Evolutionary conservation across 2,329 filamentous ascomycete species (phyloP), one percentile per base, ranked within the genome.

Genomic region (Dryadomyces sulphureus): DNA sequence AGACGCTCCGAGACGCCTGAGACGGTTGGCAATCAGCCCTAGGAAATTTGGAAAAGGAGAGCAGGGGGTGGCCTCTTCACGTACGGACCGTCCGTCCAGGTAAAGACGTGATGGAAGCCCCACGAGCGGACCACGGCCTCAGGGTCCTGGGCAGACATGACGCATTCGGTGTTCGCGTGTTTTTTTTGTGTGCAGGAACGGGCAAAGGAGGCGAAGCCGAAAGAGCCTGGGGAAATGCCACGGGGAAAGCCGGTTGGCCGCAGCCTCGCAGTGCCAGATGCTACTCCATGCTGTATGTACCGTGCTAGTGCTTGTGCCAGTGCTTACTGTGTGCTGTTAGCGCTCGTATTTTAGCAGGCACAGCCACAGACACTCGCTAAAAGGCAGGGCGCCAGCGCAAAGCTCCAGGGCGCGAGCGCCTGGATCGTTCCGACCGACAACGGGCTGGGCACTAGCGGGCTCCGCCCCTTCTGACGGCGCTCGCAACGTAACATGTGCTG

Each of bases 41-140:
- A 24, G 35, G n/a, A 38, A 19, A 8, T 16, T 38, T 19, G 46
- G 22, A 46, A 41, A 30, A 38, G 48, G 36, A 16, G 45, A 27
- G 34, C 45, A 7, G 34, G 34, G 7, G 34, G 16, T 16, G n/a
- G 34, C 34, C 38, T 22, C 41, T 38, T 14, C 24, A 70, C 76
- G 58, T 70, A 84, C 80, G 79, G 75, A 20, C 67, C 64, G 60
- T 86, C 82, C 7, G 72, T 77, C 81, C 81, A 86, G 3, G 79
- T 84, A 52, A 84, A 84, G 56, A 84, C 79, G 43, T 77, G 68
- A 3, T 59, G 53, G 57, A 85, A 87, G 1, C 81, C 81, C 81
- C 81, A 85, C 1, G 73, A 75, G 32, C 68, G 68, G 22, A 86
- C 81, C 55, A 82, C 65, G 43, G 65, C 62, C 58, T 86, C 80